Conservation (phyloP, 257 asterid species). For the Rauvolfia tetraphylla region DNA sequence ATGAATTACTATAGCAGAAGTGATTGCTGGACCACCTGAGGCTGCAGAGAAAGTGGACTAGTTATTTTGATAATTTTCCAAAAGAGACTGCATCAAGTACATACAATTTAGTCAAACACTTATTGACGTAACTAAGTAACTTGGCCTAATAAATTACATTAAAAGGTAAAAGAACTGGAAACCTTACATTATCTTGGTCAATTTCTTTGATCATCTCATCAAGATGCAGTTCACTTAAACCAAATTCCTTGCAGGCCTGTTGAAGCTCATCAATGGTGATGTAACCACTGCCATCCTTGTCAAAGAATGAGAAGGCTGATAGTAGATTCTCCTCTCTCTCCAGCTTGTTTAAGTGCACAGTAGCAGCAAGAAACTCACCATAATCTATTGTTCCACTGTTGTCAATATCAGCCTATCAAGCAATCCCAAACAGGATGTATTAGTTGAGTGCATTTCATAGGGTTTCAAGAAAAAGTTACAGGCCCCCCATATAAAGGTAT, state of each 20-base stretch:
- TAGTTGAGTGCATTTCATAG: not conserved
- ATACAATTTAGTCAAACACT: not conserved
- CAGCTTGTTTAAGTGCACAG: slow-evolving; percentile 90
- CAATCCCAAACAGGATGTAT: slow-evolving; percentile 3
- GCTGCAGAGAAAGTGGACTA: not conserved
- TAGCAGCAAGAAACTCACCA: slow-evolving; percentile 97
- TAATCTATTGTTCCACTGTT: slow-evolving; percentile 92
- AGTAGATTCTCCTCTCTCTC: slow-evolving; percentile 84
- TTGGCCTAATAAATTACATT: not conserved
- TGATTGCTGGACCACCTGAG: not conserved
- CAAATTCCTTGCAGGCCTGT: slow-evolving; percentile 91
- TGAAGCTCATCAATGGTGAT: slow-evolving; percentile 92
- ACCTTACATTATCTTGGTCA: slow-evolving; percentile 84
- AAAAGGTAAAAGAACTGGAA: not conserved
- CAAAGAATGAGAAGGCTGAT: slow-evolving; percentile 87
- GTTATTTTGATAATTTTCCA: not conserved
- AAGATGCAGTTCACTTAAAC: slow-evolving; percentile 73
- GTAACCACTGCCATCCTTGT: slow-evolving; percentile 91
- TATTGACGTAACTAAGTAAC: not conserved
- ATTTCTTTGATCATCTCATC: slow-evolving; percentile 89
- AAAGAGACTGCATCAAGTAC: not conserved
- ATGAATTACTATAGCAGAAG: not conserved
- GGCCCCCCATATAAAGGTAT: not conserved
- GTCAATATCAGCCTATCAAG: slow-evolving; percentile 80
- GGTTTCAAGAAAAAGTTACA: not conserved